Conservation (phyloP, 495 filamentous ascomycete genomes). For the Cairneyella variabilis region DNA sequence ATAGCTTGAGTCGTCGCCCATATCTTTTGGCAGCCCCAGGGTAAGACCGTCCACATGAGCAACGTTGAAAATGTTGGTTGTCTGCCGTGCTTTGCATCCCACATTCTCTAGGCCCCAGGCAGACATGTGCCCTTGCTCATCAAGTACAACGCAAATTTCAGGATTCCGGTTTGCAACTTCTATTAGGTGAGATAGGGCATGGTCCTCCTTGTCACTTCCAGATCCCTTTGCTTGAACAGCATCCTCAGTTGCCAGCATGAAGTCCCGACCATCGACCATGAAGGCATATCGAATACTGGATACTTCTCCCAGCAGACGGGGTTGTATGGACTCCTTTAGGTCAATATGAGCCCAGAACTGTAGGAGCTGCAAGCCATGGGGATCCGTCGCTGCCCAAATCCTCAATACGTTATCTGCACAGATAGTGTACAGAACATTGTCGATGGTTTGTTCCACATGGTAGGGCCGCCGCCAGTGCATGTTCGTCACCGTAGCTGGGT, state of each 20-base stretch:
- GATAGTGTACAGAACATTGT: slow-evolving; percentile 90
- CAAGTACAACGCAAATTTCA: slow-evolving; percentile 82
- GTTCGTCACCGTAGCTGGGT: slow-evolving; percentile 73
- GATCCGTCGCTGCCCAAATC: slow-evolving; percentile 77
- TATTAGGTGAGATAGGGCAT: slow-evolving; percentile 76
- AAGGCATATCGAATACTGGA: slow-evolving; percentile 65
- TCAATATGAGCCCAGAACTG: slow-evolving; percentile 83
- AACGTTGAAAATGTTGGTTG: slow-evolving; percentile 79
- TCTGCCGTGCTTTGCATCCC: slow-evolving; percentile 65
- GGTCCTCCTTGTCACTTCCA: slow-evolving; percentile 56
- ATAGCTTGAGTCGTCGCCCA: slow-evolving; percentile 45
- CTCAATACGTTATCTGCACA: slow-evolving; percentile 80
- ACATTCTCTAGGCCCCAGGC: slow-evolving; percentile 94
- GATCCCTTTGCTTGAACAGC: slow-evolving; percentile 57
- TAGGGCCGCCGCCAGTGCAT: slow-evolving; percentile 81
- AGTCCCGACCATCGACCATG: slow-evolving; percentile 79
- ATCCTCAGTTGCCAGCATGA: slow-evolving; percentile 69
- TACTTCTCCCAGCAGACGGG: slow-evolving; percentile 34
- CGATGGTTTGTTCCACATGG: slow-evolving; percentile 71
- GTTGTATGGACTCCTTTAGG: slow-evolving; percentile 68
- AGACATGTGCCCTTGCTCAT: slow-evolving; percentile 82
- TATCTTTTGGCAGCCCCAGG: slow-evolving; percentile 57
- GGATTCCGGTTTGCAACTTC: slow-evolving; percentile 82
- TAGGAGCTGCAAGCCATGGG: slow-evolving; percentile 65
- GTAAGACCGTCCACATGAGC: slow-evolving; percentile 66